Evolutionary conservation across 305 asterid genomes (phyloP).

Genomic region (Fraxinus angustifolia): DNA sequence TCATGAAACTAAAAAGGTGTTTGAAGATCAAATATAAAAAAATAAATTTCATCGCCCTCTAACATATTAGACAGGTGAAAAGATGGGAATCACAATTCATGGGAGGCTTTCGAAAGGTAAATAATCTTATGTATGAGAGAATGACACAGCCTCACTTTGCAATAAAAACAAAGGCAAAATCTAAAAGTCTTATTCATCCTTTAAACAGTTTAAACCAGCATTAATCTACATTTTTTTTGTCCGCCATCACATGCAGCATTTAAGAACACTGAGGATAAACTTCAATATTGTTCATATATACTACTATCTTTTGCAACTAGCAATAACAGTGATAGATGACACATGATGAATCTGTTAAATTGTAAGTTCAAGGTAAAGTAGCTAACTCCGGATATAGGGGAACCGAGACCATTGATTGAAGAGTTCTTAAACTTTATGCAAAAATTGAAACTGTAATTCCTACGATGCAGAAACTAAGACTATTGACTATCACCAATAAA

Average conservation of each 20-base stretch:
- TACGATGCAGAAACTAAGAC: neutral
- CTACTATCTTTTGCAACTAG: neutral
- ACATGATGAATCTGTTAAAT: neutral
- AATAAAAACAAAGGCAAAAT: neutral
- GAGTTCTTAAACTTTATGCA: neutral
- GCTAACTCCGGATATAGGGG: neutral
- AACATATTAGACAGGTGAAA: neutral
- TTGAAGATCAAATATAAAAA: neutral
- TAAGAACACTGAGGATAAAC: neutral
- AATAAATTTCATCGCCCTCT: neutral
- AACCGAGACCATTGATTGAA: neutral
- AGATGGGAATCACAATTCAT: neutral
- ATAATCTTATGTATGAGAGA: neutral
- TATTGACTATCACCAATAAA: neutral
- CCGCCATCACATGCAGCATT: neutral
- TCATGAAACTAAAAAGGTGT: neutral
- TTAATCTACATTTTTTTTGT: neutral
- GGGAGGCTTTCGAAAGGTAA: neutral
- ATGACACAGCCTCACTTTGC: neutral
- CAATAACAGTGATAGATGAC: neutral
- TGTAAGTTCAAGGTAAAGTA: neutral
- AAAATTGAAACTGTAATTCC: neutral
- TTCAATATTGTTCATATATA: neutral
- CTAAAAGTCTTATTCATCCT: neutral
- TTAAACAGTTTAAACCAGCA: neutral